These are phyloP conservation scores for Plantago coronopus DNA, from an alignment of 305 asterid species.

Conservation along the genomic window DNA sequence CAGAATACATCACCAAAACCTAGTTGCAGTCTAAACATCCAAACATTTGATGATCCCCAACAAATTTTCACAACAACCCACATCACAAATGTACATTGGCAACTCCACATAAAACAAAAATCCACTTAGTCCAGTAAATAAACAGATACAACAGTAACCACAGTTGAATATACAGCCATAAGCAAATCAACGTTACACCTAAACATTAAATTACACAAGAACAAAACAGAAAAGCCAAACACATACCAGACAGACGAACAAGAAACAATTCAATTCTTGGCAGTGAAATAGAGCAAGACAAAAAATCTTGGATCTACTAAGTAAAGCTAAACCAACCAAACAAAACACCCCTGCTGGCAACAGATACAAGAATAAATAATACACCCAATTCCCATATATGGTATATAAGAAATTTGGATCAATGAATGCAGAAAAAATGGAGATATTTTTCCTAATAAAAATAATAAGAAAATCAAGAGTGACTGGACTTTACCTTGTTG, in stretches of 20 bases:
- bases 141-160: too few relatives aligned
- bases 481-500: conserved; percentile 25
- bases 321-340: neutral
- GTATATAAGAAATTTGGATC: conserved; percentile 19
- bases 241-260: neutral
- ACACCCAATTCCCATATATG: conserved; percentile 9
- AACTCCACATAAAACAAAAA: too few relatives aligned
- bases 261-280: conserved; percentile 21
- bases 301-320: conserved; percentile 42
- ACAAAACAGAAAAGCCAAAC: too few relatives aligned
- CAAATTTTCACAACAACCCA: too few relatives aligned
- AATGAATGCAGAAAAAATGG: conserved; percentile 16
- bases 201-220: too few relatives aligned
- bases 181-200: too few relatives aligned
- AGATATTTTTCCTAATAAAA: conserved; percentile 18
- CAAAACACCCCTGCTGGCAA: conserved; percentile 14
- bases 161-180: too few relatives aligned
- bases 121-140: too few relatives aligned
- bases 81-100: too few relatives aligned
- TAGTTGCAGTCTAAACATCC: too few relatives aligned
- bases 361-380: conserved; percentile 24
- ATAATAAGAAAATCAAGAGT: neutral
- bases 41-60: too few relatives aligned
- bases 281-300: conserved; percentile 7
- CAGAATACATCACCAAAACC: too few relatives aligned